These are phyloP conservation scores for Eimeria tenella DNA, from an alignment of 169 alveolate species.

Conservation along the genomic window DNA sequence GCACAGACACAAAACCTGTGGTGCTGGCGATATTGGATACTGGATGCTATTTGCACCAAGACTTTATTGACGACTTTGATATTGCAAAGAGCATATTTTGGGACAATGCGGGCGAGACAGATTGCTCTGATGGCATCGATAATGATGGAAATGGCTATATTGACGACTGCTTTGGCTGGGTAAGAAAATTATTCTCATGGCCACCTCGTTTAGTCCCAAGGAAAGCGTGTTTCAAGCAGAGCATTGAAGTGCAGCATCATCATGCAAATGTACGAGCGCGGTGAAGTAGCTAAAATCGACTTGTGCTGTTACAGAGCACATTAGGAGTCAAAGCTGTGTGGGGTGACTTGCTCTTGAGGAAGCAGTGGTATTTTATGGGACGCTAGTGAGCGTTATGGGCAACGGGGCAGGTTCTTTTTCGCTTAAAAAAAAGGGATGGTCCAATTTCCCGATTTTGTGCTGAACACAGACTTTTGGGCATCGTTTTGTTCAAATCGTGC, in stretches of 20 bases:
- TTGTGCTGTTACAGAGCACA: too few relatives aligned
- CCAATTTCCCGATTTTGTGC: too few relatives aligned
- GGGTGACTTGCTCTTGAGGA: too few relatives aligned
- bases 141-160: slow-evolving; percentile 86
- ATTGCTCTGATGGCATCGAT: slow-evolving; percentile 78
- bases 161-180: slow-evolving; percentile 89
- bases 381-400: too few relatives aligned
- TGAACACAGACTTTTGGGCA: too few relatives aligned
- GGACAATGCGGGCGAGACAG: slow-evolving; percentile 84
- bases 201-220: neutral
- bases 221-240: neutral
- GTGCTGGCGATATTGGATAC: slow-evolving; percentile 81
- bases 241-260: neutral
- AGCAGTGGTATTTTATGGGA: too few relatives aligned
- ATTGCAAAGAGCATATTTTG: slow-evolving; percentile 82
- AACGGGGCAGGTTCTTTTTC: too few relatives aligned
- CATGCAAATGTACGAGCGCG: neutral
- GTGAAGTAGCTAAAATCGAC: neutral
- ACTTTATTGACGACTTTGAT: slow-evolving; percentile 80
- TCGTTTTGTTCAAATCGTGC: too few relatives aligned
- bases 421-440: too few relatives aligned
- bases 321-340: too few relatives aligned
- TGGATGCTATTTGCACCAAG: slow-evolving; percentile 83
- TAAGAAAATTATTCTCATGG: slow-evolving; percentile 42
- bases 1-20: slow-evolving; percentile 25